Percentiles rank a stretch among this genome's conserved stretches.
Evolutionary conservation across 2,329 filamentous ascomycete species (phyloP).

Genomic region (Colletotrichum sp.): DNA sequence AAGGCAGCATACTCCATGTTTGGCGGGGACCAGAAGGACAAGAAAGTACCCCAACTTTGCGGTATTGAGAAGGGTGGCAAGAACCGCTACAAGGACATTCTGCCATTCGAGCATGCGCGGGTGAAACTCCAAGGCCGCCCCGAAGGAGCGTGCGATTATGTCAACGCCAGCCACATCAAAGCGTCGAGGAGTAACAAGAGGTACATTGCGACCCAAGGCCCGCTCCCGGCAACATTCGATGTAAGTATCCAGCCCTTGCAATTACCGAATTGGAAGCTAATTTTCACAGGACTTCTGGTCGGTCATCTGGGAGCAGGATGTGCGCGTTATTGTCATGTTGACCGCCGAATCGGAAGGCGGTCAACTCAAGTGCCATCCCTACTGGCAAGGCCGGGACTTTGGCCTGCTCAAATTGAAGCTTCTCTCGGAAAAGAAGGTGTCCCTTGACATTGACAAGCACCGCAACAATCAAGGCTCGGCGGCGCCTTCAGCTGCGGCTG

Average conservation of each 20-base stretch:
- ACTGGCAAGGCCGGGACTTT: slow-evolving; percentile 84
- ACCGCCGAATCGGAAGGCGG: slow-evolving; percentile 94
- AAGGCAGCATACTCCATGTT: slow-evolving; percentile 70
- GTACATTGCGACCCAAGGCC: slow-evolving; percentile 96
- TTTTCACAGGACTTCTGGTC: slow-evolving; percentile 88
- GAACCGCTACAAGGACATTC: slow-evolving; percentile 97
- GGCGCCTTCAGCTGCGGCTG: slow-evolving; percentile 13
- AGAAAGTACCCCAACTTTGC: slow-evolving; percentile 66
- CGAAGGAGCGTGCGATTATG: slow-evolving; percentile 82
- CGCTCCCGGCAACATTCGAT: slow-evolving; percentile 88
- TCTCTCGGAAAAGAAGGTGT: slow-evolving; percentile 83
- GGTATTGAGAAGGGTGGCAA: slow-evolving; percentile 95
- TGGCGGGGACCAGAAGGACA: slow-evolving; percentile 32
- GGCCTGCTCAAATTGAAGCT: slow-evolving; percentile 77
- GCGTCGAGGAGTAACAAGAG: slow-evolving; percentile 83
- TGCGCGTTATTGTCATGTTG: slow-evolving; percentile 94
- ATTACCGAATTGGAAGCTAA: background rate
- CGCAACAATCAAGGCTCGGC: slow-evolving; percentile 31
- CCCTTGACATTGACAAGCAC: slow-evolving; percentile 71
- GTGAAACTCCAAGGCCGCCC: slow-evolving; percentile 77
- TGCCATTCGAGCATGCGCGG: slow-evolving; percentile 92
- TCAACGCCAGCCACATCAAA: slow-evolving; percentile 91
- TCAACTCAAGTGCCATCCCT: slow-evolving; percentile 92
- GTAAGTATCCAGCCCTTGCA: slow-evolving; percentile 55
- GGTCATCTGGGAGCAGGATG: slow-evolving; percentile 95